Conservation (phyloP, 202 grass and related monocot genomes). For the Musa balbisiana region DNA sequence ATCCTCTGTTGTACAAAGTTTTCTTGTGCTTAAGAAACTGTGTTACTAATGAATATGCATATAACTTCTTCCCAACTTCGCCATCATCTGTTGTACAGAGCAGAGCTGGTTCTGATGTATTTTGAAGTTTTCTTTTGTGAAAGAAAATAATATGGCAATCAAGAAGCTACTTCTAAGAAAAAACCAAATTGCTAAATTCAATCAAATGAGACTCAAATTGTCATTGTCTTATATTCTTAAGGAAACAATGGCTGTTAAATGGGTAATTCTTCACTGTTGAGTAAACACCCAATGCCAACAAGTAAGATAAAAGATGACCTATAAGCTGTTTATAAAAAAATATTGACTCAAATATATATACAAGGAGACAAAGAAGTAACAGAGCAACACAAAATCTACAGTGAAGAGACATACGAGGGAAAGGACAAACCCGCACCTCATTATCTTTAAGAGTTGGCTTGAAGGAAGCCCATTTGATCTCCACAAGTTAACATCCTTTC, state of each 20-base stretch:
- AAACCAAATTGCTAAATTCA: background rate
- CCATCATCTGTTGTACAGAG: background rate
- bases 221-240: background rate
- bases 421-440: conserved; percentile 42
- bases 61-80: background rate
- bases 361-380: background rate
- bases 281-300: background rate
- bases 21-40: background rate
- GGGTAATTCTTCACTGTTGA: background rate
- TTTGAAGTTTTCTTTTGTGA: too few species aligned
- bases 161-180: too few species aligned
- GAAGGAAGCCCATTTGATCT: conserved; percentile 76
- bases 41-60: background rate
- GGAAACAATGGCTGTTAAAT: background rate
- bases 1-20: background rate
- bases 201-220: background rate
- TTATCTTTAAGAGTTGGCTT: conserved; percentile 64
- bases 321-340: background rate
- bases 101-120: too few species aligned
- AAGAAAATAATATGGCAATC: background rate
- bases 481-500: conserved; percentile 55
- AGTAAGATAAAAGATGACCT: background rate
- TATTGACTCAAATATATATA: background rate
- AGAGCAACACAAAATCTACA: background rate
- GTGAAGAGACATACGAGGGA: background rate